Evolutionary conservation across 2,329 filamentous ascomycete species (phyloP), one percentile per base, ranked within the genome.

Genomic region (Penicillium sp.): DNA sequence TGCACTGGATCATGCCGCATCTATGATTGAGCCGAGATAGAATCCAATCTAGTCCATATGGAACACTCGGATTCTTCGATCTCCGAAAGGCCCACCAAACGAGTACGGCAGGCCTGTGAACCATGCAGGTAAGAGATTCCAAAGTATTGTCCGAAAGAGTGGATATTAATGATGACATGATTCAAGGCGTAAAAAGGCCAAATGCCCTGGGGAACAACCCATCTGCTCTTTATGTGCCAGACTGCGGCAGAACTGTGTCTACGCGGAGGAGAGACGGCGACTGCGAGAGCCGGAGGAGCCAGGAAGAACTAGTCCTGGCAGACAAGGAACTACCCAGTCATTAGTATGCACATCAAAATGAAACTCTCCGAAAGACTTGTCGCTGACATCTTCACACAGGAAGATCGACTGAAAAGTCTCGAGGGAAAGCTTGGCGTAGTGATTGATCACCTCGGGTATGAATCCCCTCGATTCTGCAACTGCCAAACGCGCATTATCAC

Each of bases 181-280:
- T 36, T 38, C 4, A 46, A 77, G 75, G 48, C 69, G 75, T 37
- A 78, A 78, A 59, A 78, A 78, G 57, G 71, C 73, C 28, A 71
- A 71, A 61, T 78, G 76, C 50, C 73, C 74, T 1, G 76, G 76
- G 7, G 75, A 78, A 54, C 69, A 73, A 47, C 76, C 76, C 0
- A 55, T 66, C 0, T 78, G 76, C 55, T 76, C 75, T 2, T 68
- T 74, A 44, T 78, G 76, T 60, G 64, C 69, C 29, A 69, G 76
- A n/a, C 63, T 78, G 28, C 66, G 69, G 4, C 75, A 78, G 55
- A 58, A 58, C 50, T 78, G 76, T 51, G 60, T 66, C 11, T 77
- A 77, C 57, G 68, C 68, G 6, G 62, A 61, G 35, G 65, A 68
- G 41, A 53, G 61, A 35, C 61, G 59, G 37, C 63, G 59, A 37